Evolutionary conservation across 306 rosid species (phyloP).

Genomic region (Sesbania bispinosa): DNA sequence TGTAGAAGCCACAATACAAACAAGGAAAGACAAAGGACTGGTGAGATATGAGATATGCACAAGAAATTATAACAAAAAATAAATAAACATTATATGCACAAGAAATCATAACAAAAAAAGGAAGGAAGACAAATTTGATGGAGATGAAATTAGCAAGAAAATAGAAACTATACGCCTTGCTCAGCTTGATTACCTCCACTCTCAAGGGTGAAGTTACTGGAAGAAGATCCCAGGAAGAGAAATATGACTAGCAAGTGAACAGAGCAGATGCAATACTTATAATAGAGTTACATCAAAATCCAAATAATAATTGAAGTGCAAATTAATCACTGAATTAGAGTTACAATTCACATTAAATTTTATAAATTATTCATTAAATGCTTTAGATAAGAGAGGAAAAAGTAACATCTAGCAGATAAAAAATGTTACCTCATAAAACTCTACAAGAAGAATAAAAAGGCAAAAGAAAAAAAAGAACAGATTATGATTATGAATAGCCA

Average conservation of each 20-base stretch:
- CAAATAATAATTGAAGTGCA: neutral
- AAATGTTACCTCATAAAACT: neutral
- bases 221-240: neutral
- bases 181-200: neutral
- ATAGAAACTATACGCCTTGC: neutral
- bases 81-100: too few species aligned
- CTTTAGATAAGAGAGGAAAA: neutral
- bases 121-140: conserved; percentile 1
- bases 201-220: neutral
- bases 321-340: neutral
- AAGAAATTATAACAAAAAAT: neutral
- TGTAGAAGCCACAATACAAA: conserved; percentile 17
- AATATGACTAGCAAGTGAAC: neutral
- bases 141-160: conserved; percentile 6
- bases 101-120: neutral
- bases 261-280: neutral
- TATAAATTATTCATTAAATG: neutral
- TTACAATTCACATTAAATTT: neutral
- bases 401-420: conserved; percentile 1
- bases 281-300: neutral
- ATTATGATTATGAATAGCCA: neutral
- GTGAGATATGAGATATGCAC: neutral
- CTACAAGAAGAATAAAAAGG: neutral
- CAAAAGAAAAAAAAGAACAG: neutral
- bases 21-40: conserved; percentile 21